phyloP scores from a whole-genome alignment of 306 rosid species.

The Cercis canadensis region DNA sequence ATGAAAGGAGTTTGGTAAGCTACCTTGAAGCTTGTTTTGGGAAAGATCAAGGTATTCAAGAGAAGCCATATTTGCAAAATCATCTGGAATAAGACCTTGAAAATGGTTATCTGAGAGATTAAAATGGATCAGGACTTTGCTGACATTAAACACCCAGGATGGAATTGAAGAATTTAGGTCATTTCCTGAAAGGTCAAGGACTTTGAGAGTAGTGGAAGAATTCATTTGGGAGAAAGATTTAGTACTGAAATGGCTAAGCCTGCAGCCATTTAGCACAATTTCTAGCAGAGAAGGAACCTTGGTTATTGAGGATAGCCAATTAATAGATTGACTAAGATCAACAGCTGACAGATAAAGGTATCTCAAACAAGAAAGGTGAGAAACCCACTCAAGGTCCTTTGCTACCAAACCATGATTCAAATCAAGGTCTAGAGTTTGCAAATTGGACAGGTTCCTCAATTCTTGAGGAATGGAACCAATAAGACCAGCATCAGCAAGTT shows the following conservation, averaged over 20 bases:
- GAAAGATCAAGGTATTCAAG: slow-evolving; percentile 29
- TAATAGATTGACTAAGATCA: neutral
- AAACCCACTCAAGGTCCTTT: neutral
- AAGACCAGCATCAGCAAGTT: neutral
- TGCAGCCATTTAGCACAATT: neutral
- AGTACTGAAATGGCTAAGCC: slow-evolving; percentile 12
- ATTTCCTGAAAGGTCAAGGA: neutral
- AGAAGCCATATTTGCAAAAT: slow-evolving; percentile 28
- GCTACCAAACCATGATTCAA: too few relatives aligned
- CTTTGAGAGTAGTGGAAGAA: slow-evolving; percentile 22
- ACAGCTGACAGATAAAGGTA: neutral
- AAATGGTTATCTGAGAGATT: neutral
- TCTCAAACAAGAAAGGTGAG: neutral
- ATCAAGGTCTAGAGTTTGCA: too few relatives aligned
- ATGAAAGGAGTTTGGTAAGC: slow-evolving; percentile 27
- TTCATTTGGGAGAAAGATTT: slow-evolving; percentile 1
- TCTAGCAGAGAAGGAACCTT: neutral
- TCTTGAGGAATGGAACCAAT: neutral
- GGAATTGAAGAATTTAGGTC: neutral
- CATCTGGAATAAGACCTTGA: slow-evolving; percentile 35
- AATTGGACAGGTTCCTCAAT: too few relatives aligned
- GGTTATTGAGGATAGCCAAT: neutral
- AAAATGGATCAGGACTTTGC: slow-evolving; percentile 21
- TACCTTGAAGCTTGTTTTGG: slow-evolving; percentile 28
- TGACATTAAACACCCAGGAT: slow-evolving; percentile 30